phyloP scores from a whole-genome alignment of 345 rosid genomes.

The Pistacia vera region DNA sequence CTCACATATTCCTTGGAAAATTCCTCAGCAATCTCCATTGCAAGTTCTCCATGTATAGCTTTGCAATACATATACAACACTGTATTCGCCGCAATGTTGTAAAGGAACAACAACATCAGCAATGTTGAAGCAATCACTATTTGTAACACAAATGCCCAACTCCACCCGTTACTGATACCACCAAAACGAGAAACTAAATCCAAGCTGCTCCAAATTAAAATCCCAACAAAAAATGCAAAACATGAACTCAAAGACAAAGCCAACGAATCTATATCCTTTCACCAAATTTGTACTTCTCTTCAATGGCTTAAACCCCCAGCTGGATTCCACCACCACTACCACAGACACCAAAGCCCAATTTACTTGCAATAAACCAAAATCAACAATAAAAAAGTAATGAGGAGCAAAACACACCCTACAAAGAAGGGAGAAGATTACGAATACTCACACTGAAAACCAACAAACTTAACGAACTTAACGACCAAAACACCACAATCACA shows the following conservation, averaged over 20 bases:
- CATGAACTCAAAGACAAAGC: slow-evolving; percentile 38
- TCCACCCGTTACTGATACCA: slow-evolving; percentile 36
- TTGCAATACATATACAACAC: slow-evolving; percentile 74
- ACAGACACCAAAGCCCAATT: no score
- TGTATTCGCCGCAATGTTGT: slow-evolving; percentile 47
- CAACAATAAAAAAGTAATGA: no score
- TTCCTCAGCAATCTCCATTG: slow-evolving; percentile 71
- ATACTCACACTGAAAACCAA: no score
- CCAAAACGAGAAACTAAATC: slow-evolving; percentile 15
- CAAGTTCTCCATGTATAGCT: slow-evolving; percentile 72
- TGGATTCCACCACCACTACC: no score
- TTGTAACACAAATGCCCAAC: slow-evolving; percentile 40
- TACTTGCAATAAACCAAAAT: no score
- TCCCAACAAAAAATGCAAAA: slow-evolving; percentile 25
- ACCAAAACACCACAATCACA: no score
- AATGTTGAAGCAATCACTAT: slow-evolving; percentile 48
- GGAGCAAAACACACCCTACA: no score
- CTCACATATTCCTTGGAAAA: slow-evolving; percentile 65
- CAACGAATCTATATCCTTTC: slow-evolving; percentile 52
- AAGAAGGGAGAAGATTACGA: no score
- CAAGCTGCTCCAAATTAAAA: slow-evolving; percentile 33
- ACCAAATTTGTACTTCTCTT: slow-evolving; percentile 4
- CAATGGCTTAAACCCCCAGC: no score
- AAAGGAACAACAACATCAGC: slow-evolving; percentile 34
- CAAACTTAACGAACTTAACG: slow-evolving; percentile 15